Percentiles rank a stretch among this genome's conserved stretches.
Conservation (phyloP, 768 basidiomycete species). For the Suillus bovinus region DNA sequence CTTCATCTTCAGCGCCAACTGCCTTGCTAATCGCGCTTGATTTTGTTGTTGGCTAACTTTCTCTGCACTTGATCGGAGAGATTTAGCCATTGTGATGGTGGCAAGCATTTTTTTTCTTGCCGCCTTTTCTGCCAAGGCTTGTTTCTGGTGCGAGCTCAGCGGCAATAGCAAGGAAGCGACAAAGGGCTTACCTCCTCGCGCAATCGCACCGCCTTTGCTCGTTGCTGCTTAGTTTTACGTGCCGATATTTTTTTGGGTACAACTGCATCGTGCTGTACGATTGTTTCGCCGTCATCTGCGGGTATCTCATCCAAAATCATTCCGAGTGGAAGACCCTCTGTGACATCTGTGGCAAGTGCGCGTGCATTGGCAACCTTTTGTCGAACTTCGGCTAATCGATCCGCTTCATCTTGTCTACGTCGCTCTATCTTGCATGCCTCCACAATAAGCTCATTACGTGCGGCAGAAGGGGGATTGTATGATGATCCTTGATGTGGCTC, state of each 20-base stretch:
- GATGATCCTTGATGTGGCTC: conserved; percentile 83
- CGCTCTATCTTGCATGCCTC: conserved; percentile 69
- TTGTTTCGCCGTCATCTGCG: conserved; percentile 41
- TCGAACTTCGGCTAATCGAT: conserved; percentile 53
- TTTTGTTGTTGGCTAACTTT: conserved; percentile 40
- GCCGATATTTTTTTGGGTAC: conserved; percentile 41
- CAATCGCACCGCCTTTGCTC: conserved; percentile 61
- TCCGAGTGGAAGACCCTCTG: conserved; percentile 49
- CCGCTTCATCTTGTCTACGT: conserved; percentile 51
- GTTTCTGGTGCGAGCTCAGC: conserved; percentile 48
- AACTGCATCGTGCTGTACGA: conserved; percentile 28
- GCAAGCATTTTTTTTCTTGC: conserved; percentile 61
- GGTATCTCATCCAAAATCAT: conserved; percentile 61
- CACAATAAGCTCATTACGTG: conserved; percentile 70
- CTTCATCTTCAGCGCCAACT: conserved; percentile 46
- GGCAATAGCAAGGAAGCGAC: background rate
- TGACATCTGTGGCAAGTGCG: conserved; percentile 30
- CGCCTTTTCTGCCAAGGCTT: conserved; percentile 56
- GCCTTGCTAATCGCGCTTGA: conserved; percentile 38
- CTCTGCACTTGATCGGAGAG: conserved; percentile 46
- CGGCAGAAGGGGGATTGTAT: conserved; percentile 81
- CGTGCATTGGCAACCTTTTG: conserved; percentile 55
- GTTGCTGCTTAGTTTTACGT: conserved; percentile 65
- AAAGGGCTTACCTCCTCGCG: conserved; percentile 57
- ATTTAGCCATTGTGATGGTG: conserved; percentile 56